Percentiles rank a stretch among this genome's conserved stretches.
These are phyloP conservation scores for Talaromyces ruber DNA, from an alignment of 495 filamentous ascomycete species.

Conservation along the genomic window DNA sequence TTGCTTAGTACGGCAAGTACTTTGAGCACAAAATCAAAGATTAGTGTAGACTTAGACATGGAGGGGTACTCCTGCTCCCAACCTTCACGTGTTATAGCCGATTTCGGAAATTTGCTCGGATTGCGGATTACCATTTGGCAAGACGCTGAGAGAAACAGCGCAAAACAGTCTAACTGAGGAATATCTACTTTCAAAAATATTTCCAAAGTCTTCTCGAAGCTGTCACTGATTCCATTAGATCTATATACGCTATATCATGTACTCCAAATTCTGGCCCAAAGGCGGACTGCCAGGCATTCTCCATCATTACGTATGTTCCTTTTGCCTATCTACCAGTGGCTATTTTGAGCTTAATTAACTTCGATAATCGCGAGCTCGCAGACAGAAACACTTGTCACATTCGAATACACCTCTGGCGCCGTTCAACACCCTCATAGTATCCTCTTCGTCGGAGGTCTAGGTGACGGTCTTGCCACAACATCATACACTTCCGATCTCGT, in stretches of 20 bases:
- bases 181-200: neutral
- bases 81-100: neutral
- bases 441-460: slow-evolving; percentile 75
- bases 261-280: slow-evolving; percentile 43
- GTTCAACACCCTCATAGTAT: slow-evolving; percentile 51
- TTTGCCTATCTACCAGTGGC: neutral
- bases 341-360: neutral
- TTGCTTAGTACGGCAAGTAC: neutral
- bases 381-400: slow-evolving; percentile 39
- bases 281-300: slow-evolving; percentile 43
- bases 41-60: neutral
- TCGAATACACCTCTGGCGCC: slow-evolving; percentile 29
- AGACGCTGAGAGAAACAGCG: neutral
- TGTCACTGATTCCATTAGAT: no score
- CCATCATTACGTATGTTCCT: slow-evolving; percentile 41
- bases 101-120: slow-evolving; percentile 3
- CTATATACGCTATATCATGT: slow-evolving; percentile 17
- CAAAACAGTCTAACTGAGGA: neutral
- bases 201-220: neutral
- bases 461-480: slow-evolving; percentile 66
- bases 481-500: slow-evolving; percentile 49
- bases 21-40: neutral
- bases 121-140: neutral
- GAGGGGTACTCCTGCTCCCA: neutral
- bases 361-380: slow-evolving; percentile 4